Evolutionary conservation across 2,329 filamentous ascomycete species (phyloP).

Genomic region (Claviceps sp.): DNA sequence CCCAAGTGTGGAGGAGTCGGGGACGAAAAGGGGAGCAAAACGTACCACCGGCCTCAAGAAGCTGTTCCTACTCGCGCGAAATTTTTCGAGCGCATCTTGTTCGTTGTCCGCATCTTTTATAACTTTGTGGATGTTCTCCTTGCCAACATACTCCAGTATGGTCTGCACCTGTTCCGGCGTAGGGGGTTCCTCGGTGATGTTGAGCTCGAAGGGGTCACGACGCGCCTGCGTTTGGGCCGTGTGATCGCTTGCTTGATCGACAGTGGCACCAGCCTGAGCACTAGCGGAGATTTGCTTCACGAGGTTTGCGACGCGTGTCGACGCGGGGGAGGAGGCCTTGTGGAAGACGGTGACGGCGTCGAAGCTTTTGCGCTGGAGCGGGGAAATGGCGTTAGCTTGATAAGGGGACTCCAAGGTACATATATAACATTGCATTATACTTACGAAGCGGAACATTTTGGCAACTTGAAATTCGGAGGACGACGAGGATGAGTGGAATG

Average conservation of each 20-base stretch:
- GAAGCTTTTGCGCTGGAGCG: conserved; percentile 56
- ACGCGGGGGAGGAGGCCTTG: conserved; percentile 61
- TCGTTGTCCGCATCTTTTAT: conserved; percentile 62
- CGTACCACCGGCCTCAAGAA: conserved; percentile 70
- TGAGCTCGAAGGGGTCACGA: conserved; percentile 68
- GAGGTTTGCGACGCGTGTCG: conserved; percentile 57
- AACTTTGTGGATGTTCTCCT: conserved; percentile 43
- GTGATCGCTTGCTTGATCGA: conserved; percentile 61
- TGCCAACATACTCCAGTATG: conserved; percentile 71
- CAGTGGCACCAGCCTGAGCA: conserved; percentile 52
- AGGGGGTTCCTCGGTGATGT: conserved; percentile 67
- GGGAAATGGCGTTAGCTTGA: not conserved
- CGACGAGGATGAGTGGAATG: not conserved
- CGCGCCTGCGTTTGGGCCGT: conserved; percentile 37
- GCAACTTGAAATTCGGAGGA: not conserved
- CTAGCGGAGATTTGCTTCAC: conserved; percentile 70
- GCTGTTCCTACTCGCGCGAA: conserved; percentile 53
- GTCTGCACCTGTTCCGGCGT: conserved; percentile 72
- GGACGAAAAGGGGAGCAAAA: conserved; percentile 10
- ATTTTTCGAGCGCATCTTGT: conserved; percentile 66
- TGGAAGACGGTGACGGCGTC: conserved; percentile 97
- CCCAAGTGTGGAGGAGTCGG: too few relatives aligned
- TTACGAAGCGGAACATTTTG: conserved; percentile 14
- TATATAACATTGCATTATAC: not conserved
- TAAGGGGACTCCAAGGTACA: not conserved